Percentiles rank a stretch among this genome's conserved stretches.
These are phyloP conservation scores for Lactarius tabidus DNA, from an alignment of 768 basidiomycete species.

Conservation along the genomic window DNA sequence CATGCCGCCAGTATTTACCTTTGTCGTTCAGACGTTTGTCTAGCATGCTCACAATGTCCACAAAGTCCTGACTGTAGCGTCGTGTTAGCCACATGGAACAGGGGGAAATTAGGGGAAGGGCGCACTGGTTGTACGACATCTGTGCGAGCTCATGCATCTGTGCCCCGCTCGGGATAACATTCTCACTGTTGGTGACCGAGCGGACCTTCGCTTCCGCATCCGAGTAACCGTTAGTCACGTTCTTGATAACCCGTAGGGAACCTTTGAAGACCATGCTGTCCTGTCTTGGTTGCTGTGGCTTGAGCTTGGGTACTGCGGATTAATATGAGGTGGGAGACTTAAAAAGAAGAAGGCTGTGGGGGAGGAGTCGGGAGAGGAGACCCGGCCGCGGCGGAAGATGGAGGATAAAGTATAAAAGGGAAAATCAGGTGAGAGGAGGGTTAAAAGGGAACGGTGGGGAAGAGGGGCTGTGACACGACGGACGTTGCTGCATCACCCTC, in stretches of 20 bases:
- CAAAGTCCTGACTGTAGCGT: conserved; percentile 69
- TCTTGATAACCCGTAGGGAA: conserved; percentile 81
- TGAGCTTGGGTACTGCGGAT: neutral
- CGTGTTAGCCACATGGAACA: conserved; percentile 27
- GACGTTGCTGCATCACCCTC: neutral
- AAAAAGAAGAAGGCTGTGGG: neutral
- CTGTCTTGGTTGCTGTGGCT: neutral
- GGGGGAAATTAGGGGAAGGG: neutral
- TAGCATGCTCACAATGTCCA: conserved; percentile 98
- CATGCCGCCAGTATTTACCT: conserved; percentile 99
- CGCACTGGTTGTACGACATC: conserved; percentile 90
- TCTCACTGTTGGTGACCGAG: conserved; percentile 93
- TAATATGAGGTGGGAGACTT: neutral
- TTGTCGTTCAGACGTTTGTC: conserved; percentile 97
- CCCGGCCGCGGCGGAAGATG: neutral
- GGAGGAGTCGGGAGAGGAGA: neutral
- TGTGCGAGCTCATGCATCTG: conserved; percentile 99
- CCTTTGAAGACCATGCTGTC: conserved; percentile 41
- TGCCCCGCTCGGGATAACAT: conserved; percentile 91
- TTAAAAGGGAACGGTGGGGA: neutral
- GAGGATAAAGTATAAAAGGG: neutral
- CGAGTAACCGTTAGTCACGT: conserved; percentile 91
- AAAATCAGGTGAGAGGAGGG: conserved; percentile 3
- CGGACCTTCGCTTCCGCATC: conserved; percentile 92
- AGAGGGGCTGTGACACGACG: neutral